Evolutionary conservation across 345 rosid species (phyloP).

Genomic region (Cardiospermum halicacabum): DNA sequence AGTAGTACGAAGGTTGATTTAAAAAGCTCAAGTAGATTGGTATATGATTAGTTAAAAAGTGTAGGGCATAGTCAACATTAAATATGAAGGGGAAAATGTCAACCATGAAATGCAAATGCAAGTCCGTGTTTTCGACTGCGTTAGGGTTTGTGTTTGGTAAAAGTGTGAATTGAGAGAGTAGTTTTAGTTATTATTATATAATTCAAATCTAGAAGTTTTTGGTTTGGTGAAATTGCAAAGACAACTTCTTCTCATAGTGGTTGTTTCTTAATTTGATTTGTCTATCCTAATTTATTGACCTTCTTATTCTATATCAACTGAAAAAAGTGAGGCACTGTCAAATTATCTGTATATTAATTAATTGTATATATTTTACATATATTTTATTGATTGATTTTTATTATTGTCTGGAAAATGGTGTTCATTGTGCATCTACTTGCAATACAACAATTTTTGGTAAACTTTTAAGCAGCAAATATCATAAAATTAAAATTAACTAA

Average conservation of each 20-base stretch:
- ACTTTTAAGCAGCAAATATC: too few relatives aligned
- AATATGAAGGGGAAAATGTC: background rate
- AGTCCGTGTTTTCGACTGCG: background rate
- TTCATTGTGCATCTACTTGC: too few relatives aligned
- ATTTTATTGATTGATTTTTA: too few relatives aligned
- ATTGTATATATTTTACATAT: background rate
- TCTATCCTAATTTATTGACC: constrained; percentile 24
- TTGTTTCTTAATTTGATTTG: constrained; percentile 28
- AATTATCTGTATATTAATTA: background rate
- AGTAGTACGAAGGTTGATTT: too few relatives aligned
- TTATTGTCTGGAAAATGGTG: too few relatives aligned
- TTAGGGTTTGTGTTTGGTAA: background rate
- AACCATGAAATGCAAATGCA: too few relatives aligned
- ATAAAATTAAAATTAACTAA: too few relatives aligned
- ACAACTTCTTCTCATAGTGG: constrained; percentile 18
- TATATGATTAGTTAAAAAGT: background rate
- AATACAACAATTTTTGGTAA: too few relatives aligned
- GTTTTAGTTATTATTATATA: constrained; percentile 8
- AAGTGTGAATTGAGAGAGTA: background rate
- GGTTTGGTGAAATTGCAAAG: constrained; percentile 33
- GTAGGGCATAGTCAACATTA: background rate
- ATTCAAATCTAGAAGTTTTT: background rate
- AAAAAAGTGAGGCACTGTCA: too few relatives aligned
- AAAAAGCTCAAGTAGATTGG: too few relatives aligned
- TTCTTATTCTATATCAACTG: background rate